phyloP scores from a whole-genome alignment of 495 filamentous ascomycete species.

The Cetradonia linearis region DNA sequence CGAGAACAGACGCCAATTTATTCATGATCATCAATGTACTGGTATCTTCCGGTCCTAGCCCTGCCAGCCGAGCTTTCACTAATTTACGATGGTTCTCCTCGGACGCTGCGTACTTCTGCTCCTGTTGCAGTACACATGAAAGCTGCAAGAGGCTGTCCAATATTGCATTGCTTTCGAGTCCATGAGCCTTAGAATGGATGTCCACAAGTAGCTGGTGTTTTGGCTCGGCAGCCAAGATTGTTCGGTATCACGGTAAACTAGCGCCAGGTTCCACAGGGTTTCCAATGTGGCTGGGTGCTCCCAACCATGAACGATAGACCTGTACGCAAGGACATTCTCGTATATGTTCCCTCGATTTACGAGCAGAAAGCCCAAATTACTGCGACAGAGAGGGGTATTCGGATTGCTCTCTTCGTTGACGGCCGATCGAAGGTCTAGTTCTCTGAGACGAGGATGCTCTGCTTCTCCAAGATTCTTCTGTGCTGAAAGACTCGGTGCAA shows the following conservation, averaged over 20 bases:
- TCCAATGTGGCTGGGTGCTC: constrained; percentile 10
- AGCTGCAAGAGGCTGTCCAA: constrained; percentile 15
- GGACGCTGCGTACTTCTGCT: constrained; percentile 14
- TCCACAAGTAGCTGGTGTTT: constrained; percentile 1
- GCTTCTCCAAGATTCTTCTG: constrained; percentile 18
- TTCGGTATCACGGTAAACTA: not conserved
- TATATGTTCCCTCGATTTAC: constrained; percentile 18
- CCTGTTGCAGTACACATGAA: constrained; percentile 12
- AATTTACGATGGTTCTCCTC: constrained; percentile 23
- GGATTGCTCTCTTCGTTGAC: constrained; percentile 11
- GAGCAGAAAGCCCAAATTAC: constrained; percentile 1
- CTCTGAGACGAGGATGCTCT: constrained; percentile 16
- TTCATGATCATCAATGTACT: constrained; percentile 18
- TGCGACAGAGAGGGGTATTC: not conserved
- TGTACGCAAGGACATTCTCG: constrained; percentile 11
- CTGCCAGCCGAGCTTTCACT: constrained; percentile 13
- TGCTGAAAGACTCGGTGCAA: constrained; percentile 7
- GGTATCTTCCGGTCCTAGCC: constrained; percentile 21
- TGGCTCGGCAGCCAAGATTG: constrained; percentile 1
- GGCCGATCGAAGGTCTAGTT: constrained; percentile 15
- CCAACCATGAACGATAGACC: constrained; percentile 22
- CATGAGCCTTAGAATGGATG: not conserved
- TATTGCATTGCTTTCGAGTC: constrained; percentile 10
- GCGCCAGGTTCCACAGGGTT: constrained; percentile 14
- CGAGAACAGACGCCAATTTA: constrained; percentile 16